Percentiles rank a stretch among this genome's conserved stretches.
These are phyloP conservation scores for Physcomitrellopsis africana DNA, from an alignment of 225 moss, liverwort and hornwort genomes.

Conservation along the genomic window DNA sequence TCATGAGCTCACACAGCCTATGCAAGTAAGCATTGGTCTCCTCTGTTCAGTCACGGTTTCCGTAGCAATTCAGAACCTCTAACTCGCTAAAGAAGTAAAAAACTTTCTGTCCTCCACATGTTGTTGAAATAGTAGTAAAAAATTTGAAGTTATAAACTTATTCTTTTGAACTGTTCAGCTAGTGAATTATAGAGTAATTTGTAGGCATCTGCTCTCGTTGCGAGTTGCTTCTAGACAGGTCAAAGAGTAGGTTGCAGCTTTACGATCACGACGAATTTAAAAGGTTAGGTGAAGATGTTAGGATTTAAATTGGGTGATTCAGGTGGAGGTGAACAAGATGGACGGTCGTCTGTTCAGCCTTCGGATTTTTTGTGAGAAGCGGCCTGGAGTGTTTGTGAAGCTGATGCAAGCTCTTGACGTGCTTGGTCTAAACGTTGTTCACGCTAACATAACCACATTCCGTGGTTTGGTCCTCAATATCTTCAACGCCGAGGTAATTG, in stretches of 20 bases:
- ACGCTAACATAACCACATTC: conserved; percentile 80
- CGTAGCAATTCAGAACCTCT: no score
- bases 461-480: conserved; percentile 73
- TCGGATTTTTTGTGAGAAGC: conserved; percentile 73
- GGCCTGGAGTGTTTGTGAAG: conserved; percentile 71
- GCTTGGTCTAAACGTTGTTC: conserved; percentile 72
- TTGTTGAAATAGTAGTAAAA: neutral
- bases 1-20: conserved; percentile 57
- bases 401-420: conserved; percentile 74
- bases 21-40: conserved; percentile 59
- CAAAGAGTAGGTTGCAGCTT: no score
- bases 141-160: neutral
- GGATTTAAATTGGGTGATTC: neutral
- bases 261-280: no score
- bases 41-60: neutral
- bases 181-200: conserved; percentile 9
- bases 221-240: no score
- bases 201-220: no score
- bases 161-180: conserved; percentile 27
- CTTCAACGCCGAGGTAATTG: conserved; percentile 75
- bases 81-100: no score
- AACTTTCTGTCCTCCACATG: no score
- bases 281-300: no score
- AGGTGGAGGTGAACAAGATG: conserved; percentile 77
- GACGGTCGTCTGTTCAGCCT: conserved; percentile 63